Evolutionary conservation across 768 basidiomycete species (phyloP), one percentile per base, ranked within the genome.

Genomic region (Boletus huronensis): DNA sequence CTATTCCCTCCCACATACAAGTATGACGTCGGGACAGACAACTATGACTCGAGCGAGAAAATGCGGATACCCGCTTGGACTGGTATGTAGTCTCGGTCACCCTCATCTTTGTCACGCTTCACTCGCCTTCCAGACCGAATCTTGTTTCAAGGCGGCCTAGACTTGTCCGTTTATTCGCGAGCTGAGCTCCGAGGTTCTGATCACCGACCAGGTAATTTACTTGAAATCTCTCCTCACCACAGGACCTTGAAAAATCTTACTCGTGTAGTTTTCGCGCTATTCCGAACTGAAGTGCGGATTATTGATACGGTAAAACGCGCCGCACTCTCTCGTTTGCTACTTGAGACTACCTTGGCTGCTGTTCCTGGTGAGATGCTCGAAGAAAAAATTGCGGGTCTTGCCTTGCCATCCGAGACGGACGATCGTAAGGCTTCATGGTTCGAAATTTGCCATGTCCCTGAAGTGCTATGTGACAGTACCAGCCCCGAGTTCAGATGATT

Each of bases 21-120:
- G 58, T 98, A 95, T 65, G 85, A 89, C 65, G 66, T 87, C 6
- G 82, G 84, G 10, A 85, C 93, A 9, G 88, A 97, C 58, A 78
- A 78, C 45, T 99, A 98, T 68, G 97, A 99, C 69, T 89, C 92
- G 14, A 90, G 92, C 66, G 97, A 98, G 72, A 99, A 98, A 75
- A 83, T 87, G 81, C 82, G 97, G 25, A 88, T 97, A 65, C 97
- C 97, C 6, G 93, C 96, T 17, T 98, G 95, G 95, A 98, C 96
- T 63, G 93, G 93, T 93, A 52, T 55, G 80, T 29, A 29, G 6
- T 36, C 49, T 36, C 29, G n/a, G 28, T 16, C 34, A 52, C 28
- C 36, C 21, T 19, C 38, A 25, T 46, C 10, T 21, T 31, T 2
- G 42, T 21, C 26, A 23, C 5, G 5, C 38, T 57, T 55, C 52